Evolutionary conservation across 805 yeast species (phyloP).

Genomic region (Yarrowia sp.): DNA sequence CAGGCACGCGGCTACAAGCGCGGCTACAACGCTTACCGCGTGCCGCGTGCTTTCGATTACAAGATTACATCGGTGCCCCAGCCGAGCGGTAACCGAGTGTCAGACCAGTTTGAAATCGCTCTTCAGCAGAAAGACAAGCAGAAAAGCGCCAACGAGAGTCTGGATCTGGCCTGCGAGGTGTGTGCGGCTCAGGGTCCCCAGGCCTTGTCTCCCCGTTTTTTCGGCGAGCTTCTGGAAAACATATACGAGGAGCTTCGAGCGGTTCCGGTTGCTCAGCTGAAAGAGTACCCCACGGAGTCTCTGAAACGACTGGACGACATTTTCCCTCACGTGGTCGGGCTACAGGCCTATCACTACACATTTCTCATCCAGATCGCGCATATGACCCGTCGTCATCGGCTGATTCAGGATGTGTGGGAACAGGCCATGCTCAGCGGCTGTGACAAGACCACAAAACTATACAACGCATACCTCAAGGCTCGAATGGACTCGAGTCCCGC

Average conservation of each 20-base stretch:
- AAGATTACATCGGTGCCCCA: neutral
- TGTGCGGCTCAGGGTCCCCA: conserved; percentile 1
- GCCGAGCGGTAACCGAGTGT: neutral
- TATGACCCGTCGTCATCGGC: neutral
- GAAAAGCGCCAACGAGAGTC: neutral
- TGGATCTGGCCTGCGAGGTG: conserved; percentile 5
- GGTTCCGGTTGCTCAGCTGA: neutral
- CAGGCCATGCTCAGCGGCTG: conserved; percentile 39
- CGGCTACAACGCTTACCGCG: no score
- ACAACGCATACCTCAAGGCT: conserved; percentile 50
- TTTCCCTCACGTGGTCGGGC: neutral
- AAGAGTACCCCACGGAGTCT: neutral
- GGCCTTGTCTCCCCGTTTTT: neutral
- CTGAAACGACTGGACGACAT: neutral
- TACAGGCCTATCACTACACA: conserved; percentile 5
- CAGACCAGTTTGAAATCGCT: neutral
- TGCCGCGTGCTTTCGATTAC: neutral
- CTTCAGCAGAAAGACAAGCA: neutral
- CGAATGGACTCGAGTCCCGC: conserved; percentile 45
- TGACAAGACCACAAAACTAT: conserved; percentile 45
- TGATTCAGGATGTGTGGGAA: conserved; percentile 21
- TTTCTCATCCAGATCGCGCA: conserved; percentile 4
- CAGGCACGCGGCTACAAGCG: neutral
- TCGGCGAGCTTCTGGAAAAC: conserved; percentile 12
- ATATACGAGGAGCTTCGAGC: neutral